phyloP scores from a whole-genome alignment of 2,329 filamentous ascomycete genomes.

The Cryphonectria nitschkei region DNA sequence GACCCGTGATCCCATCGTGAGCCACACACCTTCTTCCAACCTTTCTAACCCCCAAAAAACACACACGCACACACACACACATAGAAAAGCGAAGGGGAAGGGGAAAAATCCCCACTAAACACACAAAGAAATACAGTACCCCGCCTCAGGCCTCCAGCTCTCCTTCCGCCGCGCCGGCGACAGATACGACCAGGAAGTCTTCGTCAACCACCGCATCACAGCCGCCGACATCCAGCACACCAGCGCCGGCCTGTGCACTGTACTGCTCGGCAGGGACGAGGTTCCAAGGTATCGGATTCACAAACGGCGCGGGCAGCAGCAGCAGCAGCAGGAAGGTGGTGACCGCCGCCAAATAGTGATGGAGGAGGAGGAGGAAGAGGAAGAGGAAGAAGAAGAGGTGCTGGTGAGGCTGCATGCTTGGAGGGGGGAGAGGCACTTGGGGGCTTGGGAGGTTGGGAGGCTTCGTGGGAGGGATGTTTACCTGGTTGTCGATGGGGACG shows the following conservation, averaged over 20 bases:
- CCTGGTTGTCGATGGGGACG: conserved; percentile 13
- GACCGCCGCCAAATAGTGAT: not conserved
- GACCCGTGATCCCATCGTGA: conserved; percentile 26
- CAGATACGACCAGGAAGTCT: conserved; percentile 19
- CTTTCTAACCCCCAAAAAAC: too few species aligned
- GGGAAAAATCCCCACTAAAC: not conserved
- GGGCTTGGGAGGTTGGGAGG: conserved; percentile 30
- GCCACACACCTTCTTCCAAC: not conserved
- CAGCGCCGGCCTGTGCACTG: conserved; percentile 24
- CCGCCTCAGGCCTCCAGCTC: conserved; percentile 28
- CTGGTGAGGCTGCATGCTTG: conserved; percentile 30
- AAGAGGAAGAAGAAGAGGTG: conserved; percentile 11
- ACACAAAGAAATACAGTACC: not conserved
- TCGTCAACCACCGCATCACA: conserved; percentile 24
- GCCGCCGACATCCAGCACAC: conserved; percentile 22
- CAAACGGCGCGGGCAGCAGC: not conserved
- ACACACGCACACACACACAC: too few species aligned
- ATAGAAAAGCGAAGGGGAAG: too few species aligned
- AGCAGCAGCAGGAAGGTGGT: not conserved
- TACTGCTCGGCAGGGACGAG: conserved; percentile 19
- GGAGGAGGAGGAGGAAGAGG: not conserved
- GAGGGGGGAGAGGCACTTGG: conserved; percentile 29
- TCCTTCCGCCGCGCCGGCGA: conserved; percentile 23
- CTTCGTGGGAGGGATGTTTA: conserved; percentile 21
- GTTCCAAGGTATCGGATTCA: conserved; percentile 19